These are phyloP conservation scores for Leccinum aurantiacum DNA, from an alignment of 768 basidiomycete genomes.

Conservation along the genomic window DNA sequence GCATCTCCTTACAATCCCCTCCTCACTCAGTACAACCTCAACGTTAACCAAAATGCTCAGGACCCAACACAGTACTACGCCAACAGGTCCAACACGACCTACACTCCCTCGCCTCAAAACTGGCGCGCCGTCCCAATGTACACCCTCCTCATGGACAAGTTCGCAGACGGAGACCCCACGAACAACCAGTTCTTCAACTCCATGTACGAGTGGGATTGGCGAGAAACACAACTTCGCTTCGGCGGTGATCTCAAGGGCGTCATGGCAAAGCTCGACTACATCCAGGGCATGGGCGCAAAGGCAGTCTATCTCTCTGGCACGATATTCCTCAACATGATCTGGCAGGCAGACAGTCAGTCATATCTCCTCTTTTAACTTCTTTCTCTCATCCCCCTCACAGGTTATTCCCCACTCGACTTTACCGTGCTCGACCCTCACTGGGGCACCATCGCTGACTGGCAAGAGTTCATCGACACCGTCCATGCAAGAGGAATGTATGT, in stretches of 20 bases:
- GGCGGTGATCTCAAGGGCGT: slow-evolving; percentile 90
- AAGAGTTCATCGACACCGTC: slow-evolving; percentile 66
- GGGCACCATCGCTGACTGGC: slow-evolving; percentile 84
- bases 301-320: slow-evolving; percentile 92
- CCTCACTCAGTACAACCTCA: slow-evolving; percentile 75
- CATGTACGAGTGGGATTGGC: slow-evolving; percentile 78
- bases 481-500: slow-evolving; percentile 87
- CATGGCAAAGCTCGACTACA: slow-evolving; percentile 73
- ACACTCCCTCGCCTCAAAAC: slow-evolving; percentile 78
- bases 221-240: slow-evolving; percentile 85
- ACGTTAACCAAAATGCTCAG: slow-evolving; percentile 70
- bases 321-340: slow-evolving; percentile 92
- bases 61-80: slow-evolving; percentile 65
- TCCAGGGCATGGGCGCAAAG: slow-evolving; percentile 84
- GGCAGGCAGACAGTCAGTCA: slow-evolving; percentile 90
- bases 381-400: slow-evolving; percentile 28
- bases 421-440: slow-evolving; percentile 90
- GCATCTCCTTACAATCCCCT: slow-evolving; percentile 70
- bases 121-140: slow-evolving; percentile 85
- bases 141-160: slow-evolving; percentile 87
- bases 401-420: slow-evolving; percentile 93
- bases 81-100: slow-evolving; percentile 59
- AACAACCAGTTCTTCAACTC: slow-evolving; percentile 90
- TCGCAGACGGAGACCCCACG: slow-evolving; percentile 87
- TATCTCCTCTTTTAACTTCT: neutral